Evolutionary conservation across 2,329 filamentous ascomycete genomes (phyloP), one percentile per base, ranked within the genome.

Genomic region (Westerdykella aurantiaca): DNA sequence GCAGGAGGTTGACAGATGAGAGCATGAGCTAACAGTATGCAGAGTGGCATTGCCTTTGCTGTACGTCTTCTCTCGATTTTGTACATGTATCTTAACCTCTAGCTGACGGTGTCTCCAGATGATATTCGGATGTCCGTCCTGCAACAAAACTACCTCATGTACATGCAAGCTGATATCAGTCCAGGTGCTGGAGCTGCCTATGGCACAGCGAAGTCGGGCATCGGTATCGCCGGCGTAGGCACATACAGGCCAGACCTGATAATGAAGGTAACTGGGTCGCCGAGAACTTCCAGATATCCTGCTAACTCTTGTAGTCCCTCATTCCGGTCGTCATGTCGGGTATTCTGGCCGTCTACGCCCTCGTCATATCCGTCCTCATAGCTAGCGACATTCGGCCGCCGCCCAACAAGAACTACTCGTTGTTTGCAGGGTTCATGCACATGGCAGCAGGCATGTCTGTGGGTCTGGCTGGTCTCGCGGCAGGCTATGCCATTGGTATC

Each of bases 291-390:
- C 7, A 16, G 25, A 40, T 43, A 48, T 52, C 21, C 13, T 34
- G 34, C 59, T 66, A 48, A 67, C 47, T 25, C n/a, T 18, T 31
- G 29, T 57, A 89, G 86, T 90, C 85, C 45, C 74, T 91, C 42
- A 90, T 91, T 56, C 86, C 87, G 50, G 86, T 93, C 54, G 84
- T 98, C 75, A 98, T 98, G 93, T 95, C 93, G 58, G 93, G 93
- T 81, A 98, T 98, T 67, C 88, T 98, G 63, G 93, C 93, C 46
- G 93, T 98, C 56, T 98, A 98, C 73, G 88, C 90, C 41, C 86
- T 98, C 57, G 93, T 98, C 61, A 90, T 98, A 57, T 86, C 91
- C 14, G 93, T 98, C 63, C 81, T 98, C 56, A 98, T 98, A 67
- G 88, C 89, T 44, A 85, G 88, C 69, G 88, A 95, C 68, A 82